Evolutionary conservation across 306 rosid genomes (phyloP).

Genomic region (Sindora glabra): DNA sequence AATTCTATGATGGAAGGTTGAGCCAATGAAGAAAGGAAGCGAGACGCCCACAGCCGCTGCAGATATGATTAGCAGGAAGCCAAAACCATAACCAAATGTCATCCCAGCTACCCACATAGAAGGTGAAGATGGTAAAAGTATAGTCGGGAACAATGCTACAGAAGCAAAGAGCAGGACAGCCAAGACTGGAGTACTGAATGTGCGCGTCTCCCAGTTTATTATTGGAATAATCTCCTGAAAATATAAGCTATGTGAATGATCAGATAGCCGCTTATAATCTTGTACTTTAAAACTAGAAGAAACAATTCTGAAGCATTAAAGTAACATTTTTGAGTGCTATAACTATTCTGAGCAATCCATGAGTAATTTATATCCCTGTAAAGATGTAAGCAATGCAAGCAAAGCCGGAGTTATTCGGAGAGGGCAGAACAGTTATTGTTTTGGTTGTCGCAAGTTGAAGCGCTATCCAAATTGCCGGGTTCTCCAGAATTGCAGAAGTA

Average conservation of each 20-base stretch:
- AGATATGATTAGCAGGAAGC: slow-evolving; percentile 58
- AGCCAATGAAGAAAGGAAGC: slow-evolving; percentile 79
- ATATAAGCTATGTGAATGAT: background rate
- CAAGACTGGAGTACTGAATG: slow-evolving; percentile 52
- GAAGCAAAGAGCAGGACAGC: slow-evolving; percentile 67
- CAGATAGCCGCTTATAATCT: background rate
- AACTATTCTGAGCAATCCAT: background rate
- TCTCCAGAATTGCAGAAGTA: background rate
- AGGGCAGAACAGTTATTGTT: background rate
- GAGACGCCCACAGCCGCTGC: slow-evolving; percentile 68
- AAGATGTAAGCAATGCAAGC: too few species aligned
- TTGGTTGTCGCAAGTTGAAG: background rate
- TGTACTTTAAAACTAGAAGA: background rate
- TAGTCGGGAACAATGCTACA: slow-evolving; percentile 67
- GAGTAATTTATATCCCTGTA: too few species aligned
- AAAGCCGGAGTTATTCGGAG: background rate
- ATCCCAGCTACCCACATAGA: slow-evolving; percentile 97
- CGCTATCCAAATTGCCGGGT: background rate
- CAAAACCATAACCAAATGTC: slow-evolving; percentile 82
- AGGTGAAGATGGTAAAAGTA: slow-evolving; percentile 81
- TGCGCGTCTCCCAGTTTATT: slow-evolving; percentile 58
- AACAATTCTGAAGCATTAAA: background rate
- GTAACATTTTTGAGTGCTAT: background rate
- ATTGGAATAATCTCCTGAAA: slow-evolving; percentile 84
- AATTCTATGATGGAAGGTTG: slow-evolving; percentile 54